phyloP scores from a whole-genome alignment of 129 eudicot species.

The Arctium minus region DNA sequence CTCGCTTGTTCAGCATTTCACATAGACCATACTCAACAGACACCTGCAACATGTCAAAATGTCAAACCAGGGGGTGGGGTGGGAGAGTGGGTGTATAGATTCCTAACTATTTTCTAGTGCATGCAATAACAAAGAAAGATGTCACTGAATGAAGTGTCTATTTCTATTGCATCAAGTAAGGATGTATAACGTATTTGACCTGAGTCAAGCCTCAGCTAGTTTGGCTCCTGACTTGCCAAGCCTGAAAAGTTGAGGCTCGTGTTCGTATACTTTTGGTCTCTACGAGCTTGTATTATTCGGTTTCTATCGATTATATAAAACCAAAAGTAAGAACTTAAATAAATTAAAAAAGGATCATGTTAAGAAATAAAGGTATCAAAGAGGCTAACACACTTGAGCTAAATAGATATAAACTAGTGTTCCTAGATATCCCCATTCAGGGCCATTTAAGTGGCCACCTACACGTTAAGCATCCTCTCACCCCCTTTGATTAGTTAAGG shows the following conservation, averaged over 20 bases:
- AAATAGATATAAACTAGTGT: neutral
- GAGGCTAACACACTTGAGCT: neutral
- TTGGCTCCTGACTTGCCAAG: no score
- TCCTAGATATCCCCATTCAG: neutral
- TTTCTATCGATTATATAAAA: neutral
- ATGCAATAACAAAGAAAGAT: neutral
- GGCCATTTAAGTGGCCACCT: neutral
- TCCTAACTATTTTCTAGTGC: neutral
- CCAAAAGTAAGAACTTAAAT: neutral
- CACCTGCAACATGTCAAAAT: slow-evolving; percentile 41
- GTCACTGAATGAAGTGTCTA: neutral
- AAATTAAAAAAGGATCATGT: neutral
- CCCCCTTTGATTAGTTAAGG: neutral
- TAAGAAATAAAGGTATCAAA: neutral
- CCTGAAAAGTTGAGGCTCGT: neutral
- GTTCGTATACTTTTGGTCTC: neutral
- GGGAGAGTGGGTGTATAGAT: neutral
- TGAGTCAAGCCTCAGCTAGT: no score
- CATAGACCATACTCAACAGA: slow-evolving; percentile 93
- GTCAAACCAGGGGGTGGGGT: neutral
- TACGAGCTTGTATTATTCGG: neutral
- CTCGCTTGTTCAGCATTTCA: slow-evolving; percentile 74
- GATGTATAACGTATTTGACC: no score
- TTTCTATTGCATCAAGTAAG: no score
- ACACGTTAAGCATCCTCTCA: neutral